Evolutionary conservation across 192 early-diverging fungal species (phyloP).

Genomic region (Backusella tarrabulga): DNA sequence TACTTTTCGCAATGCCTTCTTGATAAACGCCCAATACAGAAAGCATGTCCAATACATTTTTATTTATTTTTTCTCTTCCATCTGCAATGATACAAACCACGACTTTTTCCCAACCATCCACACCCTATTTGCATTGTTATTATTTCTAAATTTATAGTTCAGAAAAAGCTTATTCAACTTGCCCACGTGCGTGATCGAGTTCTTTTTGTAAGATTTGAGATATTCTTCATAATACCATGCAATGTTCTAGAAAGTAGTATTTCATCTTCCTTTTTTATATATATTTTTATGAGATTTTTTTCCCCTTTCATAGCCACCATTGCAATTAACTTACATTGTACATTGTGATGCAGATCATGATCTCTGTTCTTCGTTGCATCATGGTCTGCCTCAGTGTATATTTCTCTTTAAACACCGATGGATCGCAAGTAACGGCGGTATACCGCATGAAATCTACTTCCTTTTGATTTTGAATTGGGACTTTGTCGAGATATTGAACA

Average conservation of each 20-base stretch:
- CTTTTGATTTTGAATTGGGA: constrained; percentile 55
- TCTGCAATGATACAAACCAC: constrained; percentile 83
- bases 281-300: neutral
- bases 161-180: neutral
- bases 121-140: constrained; percentile 42
- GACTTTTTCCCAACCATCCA: constrained; percentile 82
- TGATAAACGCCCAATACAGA: constrained; percentile 84
- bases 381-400: constrained; percentile 80
- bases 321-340: constrained; percentile 50
- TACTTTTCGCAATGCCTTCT: constrained; percentile 68
- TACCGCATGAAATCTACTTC: constrained; percentile 94
- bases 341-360: constrained; percentile 85
- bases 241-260: constrained; percentile 87
- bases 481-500: constrained; percentile 47
- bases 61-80: constrained; percentile 76
- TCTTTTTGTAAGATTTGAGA: constrained; percentile 82
- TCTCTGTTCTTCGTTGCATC: constrained; percentile 65
- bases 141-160: neutral
- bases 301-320: neutral
- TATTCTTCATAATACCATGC: constrained; percentile 86
- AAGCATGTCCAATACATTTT: constrained; percentile 65
- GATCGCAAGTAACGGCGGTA: constrained; percentile 86
- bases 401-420: constrained; percentile 77
- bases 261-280: constrained; percentile 73
- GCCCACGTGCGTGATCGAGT: constrained; percentile 77